Base-by-base conservation (phyloP, 805 yeast species). In the Candida sphagnicola region DNA sequence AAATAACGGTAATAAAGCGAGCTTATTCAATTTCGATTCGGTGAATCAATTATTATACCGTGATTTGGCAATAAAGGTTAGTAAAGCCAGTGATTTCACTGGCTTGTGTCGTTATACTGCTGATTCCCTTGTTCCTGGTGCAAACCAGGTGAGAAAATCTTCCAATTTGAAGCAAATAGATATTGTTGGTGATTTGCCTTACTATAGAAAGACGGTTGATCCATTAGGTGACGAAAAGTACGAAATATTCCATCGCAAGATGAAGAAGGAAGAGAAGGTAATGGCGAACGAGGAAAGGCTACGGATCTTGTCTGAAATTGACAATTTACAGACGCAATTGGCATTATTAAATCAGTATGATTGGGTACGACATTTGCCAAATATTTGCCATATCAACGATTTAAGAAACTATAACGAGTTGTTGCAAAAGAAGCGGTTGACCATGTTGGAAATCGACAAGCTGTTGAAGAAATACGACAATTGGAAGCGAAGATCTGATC, bases 201-300 rank as follows among this genome's bases (percentile, higher is more conserved):
- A 13, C 5, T 8, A 33, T n/a, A 19, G 23, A 21, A n/a, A n/a
- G 18, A 28, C 39, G 2, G 48, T 29, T 4, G 73, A 67, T 40
- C 77, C 79, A 4, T 59, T 85, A 34, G 48, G 57, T 1, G 83
- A 78, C 52, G 47, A 53, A 0, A 14, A 62, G 11, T 80, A 64
- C 52, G 49, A 56, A 21, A 44, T 62, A 11, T 75, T 70, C 48
- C 90, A 84, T 57, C 69, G 70, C 30, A 67, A 74, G 28, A 76
- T 82, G 78, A 76, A 74, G 45, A 75, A 75, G 39, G 81, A 80
- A 37, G 95, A 85, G 56, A 72, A 72, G 42, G 68, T 76, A 33
- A 78, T 82, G 75, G 61, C 68, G 19, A 66, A 65, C 25, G 62
- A 72, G 2, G 90, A 84, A 46, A 62, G 75, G 18, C 74, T 69